phyloP scores from a whole-genome alignment of 2,329 filamentous ascomycete species.

The Pyricularia sp. region DNA sequence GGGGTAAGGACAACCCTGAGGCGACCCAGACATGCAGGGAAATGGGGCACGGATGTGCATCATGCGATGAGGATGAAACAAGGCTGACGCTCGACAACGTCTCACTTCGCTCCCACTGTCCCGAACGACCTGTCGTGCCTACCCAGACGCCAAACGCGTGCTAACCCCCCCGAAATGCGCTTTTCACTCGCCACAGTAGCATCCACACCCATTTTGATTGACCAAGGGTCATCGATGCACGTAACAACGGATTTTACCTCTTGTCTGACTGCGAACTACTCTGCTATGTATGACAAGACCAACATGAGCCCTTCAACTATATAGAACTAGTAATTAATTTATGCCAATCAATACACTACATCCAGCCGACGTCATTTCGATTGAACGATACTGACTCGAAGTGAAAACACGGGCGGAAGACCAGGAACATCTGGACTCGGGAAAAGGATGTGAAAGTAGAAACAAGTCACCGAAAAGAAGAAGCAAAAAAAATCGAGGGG shows the following conservation, averaged over 20 bases:
- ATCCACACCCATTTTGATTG: not conserved
- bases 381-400: not conserved
- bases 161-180: not conserved
- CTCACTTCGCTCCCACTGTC: conserved; percentile 8
- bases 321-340: too few relatives aligned
- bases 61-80: conserved; percentile 11
- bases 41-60: conserved; percentile 10
- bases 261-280: too few relatives aligned
- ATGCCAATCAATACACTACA: too few relatives aligned
- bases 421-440: not conserved
- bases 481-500: not conserved
- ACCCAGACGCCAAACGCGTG: not conserved
- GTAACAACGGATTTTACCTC: too few relatives aligned
- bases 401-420: not conserved
- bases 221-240: not conserved
- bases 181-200: not conserved
- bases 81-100: conserved; percentile 12
- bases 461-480: not conserved
- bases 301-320: too few relatives aligned
- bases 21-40: not conserved
- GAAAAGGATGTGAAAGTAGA: not conserved
- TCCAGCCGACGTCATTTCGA: not conserved
- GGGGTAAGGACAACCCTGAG: not conserved
- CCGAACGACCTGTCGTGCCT: not conserved
- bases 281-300: too few relatives aligned